Base-by-base conservation (phyloP, 1,139 yeast species). In the Hyphopichia pseudoburtonii region DNA sequence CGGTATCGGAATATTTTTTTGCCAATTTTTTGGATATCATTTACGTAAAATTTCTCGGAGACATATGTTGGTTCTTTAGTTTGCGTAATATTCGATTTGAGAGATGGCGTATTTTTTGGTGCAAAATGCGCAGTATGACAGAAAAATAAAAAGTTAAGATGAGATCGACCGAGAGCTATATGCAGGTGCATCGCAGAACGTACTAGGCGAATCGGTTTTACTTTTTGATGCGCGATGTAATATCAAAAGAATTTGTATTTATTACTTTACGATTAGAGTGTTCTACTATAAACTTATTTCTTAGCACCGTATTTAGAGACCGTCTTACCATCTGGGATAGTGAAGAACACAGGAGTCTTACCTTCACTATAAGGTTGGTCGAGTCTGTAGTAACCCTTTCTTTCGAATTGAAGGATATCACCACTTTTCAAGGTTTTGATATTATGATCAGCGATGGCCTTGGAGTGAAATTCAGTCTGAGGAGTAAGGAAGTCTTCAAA, bases 311-410 rank as follows among this genome's bases (percentile, higher is more conserved):
- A 86, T 62, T 76, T 84, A 57, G 86, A 82, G 35, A 85, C 92
- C 40, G 87, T 70, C 71, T 90, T 92, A 61, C 98, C 97, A 62
- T 92, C 98, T 44, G 97, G 98, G 51, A 92, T 89, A 48, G 96
- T 86, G 69, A 86, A 92, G 73, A 92, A 85, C 35, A 86, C 83
- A 45, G 81, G 86, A 43, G 80, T 79, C 50, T 80, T 70, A 37
- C 80, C 84, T 38, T 73, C 76, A 33, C 70, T 60, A 51, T 73
- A 76, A 27, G 76, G 67, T 50, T 79, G 61, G 62, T 92, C 97
- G 43, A 90, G 75, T 62, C 94, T 81, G 78, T 70, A 92, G 76
- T 88, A 92, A 50, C 97, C 97, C 76, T 92, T 92, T 76, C 98
- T 86, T 71, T 92, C 97, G 51, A 92, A 88, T 70, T 92, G 97